These are phyloP conservation scores for Homolaphlyctis polyrhiza DNA, from an alignment of 371 early-diverging fungal genomes.

Conservation along the genomic window DNA sequence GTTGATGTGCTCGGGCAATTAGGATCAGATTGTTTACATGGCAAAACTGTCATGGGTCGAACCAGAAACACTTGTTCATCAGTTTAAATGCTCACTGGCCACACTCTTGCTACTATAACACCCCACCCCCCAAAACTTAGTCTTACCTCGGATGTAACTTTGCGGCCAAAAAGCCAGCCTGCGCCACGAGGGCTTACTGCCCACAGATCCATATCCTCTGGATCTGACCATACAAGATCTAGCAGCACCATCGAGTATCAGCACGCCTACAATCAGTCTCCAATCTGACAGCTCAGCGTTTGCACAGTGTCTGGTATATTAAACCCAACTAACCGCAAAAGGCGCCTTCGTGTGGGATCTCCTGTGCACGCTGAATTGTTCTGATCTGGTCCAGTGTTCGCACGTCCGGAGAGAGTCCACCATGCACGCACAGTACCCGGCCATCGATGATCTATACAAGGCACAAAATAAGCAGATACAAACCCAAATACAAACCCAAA, in stretches of 20 bases:
- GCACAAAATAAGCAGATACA: neutral
- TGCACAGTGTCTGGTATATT: neutral
- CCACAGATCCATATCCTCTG: constrained; percentile 97
- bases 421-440: constrained; percentile 96
- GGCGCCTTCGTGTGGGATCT: constrained; percentile 99
- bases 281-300: neutral
- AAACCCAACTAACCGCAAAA: constrained; percentile 76
- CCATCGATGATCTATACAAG: constrained; percentile 72
- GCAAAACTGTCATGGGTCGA: constrained; percentile 65
- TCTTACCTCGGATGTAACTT: constrained; percentile 89
- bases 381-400: constrained; percentile 96
- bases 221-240: constrained; percentile 99
- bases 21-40: constrained; percentile 92
- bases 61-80: no score
- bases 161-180: constrained; percentile 97
- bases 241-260: neutral
- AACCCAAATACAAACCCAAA: neutral
- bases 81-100: no score
- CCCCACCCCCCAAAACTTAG: no score
- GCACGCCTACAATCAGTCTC: neutral
- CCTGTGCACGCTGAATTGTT: constrained; percentile 94
- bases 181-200: constrained; percentile 97
- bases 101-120: no score
- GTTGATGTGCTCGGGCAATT: constrained; percentile 95
- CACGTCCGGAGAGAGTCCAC: constrained; percentile 97